Percentiles rank a stretch among this genome's conserved stretches.
phyloP scores from a whole-genome alignment of 2,329 filamentous ascomycete species.

The Neopestalotiopsis sp. region DNA sequence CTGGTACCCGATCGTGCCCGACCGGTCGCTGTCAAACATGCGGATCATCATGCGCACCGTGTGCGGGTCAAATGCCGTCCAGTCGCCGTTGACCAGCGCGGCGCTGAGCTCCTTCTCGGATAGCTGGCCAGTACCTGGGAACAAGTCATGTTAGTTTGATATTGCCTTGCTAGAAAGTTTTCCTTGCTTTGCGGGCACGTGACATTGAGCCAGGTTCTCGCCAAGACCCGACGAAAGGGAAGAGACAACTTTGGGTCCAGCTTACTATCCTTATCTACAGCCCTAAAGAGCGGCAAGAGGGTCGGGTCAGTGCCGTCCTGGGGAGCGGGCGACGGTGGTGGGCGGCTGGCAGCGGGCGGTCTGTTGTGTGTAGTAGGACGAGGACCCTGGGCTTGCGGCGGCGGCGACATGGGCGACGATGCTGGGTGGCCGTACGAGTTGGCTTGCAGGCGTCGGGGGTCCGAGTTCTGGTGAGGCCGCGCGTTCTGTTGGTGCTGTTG shows the following conservation, averaged over 20 bases:
- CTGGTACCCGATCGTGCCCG: slow-evolving; percentile 88
- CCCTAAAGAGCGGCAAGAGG: slow-evolving; percentile 84
- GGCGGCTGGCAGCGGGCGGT: slow-evolving; percentile 62
- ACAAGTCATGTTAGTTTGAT: neutral
- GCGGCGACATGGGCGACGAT: slow-evolving; percentile 52
- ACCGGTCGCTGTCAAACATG: slow-evolving; percentile 96
- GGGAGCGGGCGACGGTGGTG: slow-evolving; percentile 68
- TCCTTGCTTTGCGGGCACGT: neutral
- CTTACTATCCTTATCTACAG: slow-evolving; percentile 84
- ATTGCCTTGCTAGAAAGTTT: neutral
- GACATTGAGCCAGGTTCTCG: neutral
- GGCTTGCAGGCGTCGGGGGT: slow-evolving; percentile 19
- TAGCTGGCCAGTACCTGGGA: slow-evolving; percentile 74
- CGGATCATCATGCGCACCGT: slow-evolving; percentile 99
- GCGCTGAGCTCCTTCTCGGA: slow-evolving; percentile 86
- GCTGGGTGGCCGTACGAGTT: slow-evolving; percentile 26
- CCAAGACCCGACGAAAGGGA: neutral
- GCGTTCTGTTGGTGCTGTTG: slow-evolving; percentile 11
- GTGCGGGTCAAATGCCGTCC: slow-evolving; percentile 88
- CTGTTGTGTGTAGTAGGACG: slow-evolving; percentile 52
- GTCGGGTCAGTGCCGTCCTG: slow-evolving; percentile 67
- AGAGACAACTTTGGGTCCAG: slow-evolving; percentile 18
- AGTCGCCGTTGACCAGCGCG: slow-evolving; percentile 95
- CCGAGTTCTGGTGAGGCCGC: slow-evolving; percentile 21
- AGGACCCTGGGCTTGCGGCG: slow-evolving; percentile 48